phyloP scores from a whole-genome alignment of 2,329 filamentous ascomycete species.

The Scedosporium dehoogii region DNA sequence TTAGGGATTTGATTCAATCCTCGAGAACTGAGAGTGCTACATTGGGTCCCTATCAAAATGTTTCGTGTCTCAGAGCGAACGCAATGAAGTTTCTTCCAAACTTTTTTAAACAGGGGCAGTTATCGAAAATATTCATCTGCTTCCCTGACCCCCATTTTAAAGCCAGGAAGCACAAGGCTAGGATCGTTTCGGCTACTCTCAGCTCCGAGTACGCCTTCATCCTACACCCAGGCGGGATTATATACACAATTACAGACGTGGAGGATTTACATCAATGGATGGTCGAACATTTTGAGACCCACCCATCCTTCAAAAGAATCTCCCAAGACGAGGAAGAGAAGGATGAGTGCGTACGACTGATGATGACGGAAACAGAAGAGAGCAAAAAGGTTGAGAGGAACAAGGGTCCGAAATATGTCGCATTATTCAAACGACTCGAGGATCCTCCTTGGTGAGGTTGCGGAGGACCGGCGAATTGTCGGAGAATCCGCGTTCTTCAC shows the following conservation, averaged over 20 bases:
- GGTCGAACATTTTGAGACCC: conserved; percentile 70
- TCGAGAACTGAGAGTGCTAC: conserved; percentile 56
- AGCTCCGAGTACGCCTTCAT: conserved; percentile 92
- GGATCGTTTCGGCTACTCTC: conserved; percentile 81
- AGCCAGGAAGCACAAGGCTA: conserved; percentile 88
- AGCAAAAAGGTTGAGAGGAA: conserved; percentile 94
- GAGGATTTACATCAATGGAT: conserved; percentile 92
- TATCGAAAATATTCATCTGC: conserved; percentile 91
- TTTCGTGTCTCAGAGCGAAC: conserved; percentile 81
- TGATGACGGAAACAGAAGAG: conserved; percentile 85
- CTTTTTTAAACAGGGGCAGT: conserved; percentile 74
- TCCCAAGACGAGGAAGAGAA: conserved; percentile 54
- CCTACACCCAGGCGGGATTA: conserved; percentile 68
- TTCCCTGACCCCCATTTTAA: conserved; percentile 99
- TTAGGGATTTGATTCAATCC: conserved; percentile 77
- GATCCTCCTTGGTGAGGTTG: conserved; percentile 44
- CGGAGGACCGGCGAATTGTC: background rate
- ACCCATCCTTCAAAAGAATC: conserved; percentile 71
- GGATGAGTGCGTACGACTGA: conserved; percentile 63
- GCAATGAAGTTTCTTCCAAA: conserved; percentile 99
- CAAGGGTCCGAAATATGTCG: conserved; percentile 82
- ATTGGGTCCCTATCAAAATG: conserved; percentile 63
- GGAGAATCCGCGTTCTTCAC: too few species aligned
- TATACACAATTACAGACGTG: conserved; percentile 97
- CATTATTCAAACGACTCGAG: conserved; percentile 70